Percentiles rank a stretch among this genome's conserved stretches.
Evolutionary conservation across 2,329 filamentous ascomycete genomes (phyloP).

Genomic region (Microsporum canis): DNA sequence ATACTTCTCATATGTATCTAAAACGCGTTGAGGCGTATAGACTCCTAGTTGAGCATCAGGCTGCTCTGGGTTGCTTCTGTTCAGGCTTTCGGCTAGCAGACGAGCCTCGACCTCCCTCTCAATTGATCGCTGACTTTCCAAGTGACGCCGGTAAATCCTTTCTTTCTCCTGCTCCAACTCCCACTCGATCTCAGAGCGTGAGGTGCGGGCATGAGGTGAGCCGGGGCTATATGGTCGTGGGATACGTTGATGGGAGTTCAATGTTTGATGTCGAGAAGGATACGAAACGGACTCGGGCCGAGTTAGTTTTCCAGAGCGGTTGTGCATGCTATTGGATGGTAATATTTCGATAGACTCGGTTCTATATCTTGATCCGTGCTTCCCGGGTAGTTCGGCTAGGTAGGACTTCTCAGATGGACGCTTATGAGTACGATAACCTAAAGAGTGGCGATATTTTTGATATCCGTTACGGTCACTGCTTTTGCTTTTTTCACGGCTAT

Average conservation of each 20-base stretch:
- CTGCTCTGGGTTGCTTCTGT: background rate
- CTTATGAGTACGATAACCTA: conserved; percentile 20
- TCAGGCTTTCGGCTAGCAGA: conserved; percentile 7
- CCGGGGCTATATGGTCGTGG: background rate
- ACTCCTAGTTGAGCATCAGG: background rate
- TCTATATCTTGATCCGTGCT: conserved; percentile 11
- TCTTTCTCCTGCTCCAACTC: conserved; percentile 9
- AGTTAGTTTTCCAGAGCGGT: background rate
- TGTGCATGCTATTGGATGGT: conserved; percentile 17
- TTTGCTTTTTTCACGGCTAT: background rate
- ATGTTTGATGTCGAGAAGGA: background rate
- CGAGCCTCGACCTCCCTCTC: conserved; percentile 8
- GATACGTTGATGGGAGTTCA: background rate
- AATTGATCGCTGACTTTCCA: conserved; percentile 6
- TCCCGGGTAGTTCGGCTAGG: background rate
- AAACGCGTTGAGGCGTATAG: background rate
- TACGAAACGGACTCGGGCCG: conserved; percentile 9
- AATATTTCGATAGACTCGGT: conserved; percentile 18
- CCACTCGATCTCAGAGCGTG: conserved; percentile 4
- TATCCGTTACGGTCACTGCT: conserved; percentile 12
- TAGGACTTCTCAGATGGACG: conserved; percentile 16
- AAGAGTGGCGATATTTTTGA: conserved; percentile 5
- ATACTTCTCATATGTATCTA: conserved; percentile 9
- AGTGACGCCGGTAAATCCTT: conserved; percentile 7
- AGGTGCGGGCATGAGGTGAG: background rate